A percentile compares a stretch with the other conserved stretches of the same genome.
Evolutionary conservation across 768 basidiomycete genomes (phyloP).

Genomic region (Kwoniella heveanensis): DNA sequence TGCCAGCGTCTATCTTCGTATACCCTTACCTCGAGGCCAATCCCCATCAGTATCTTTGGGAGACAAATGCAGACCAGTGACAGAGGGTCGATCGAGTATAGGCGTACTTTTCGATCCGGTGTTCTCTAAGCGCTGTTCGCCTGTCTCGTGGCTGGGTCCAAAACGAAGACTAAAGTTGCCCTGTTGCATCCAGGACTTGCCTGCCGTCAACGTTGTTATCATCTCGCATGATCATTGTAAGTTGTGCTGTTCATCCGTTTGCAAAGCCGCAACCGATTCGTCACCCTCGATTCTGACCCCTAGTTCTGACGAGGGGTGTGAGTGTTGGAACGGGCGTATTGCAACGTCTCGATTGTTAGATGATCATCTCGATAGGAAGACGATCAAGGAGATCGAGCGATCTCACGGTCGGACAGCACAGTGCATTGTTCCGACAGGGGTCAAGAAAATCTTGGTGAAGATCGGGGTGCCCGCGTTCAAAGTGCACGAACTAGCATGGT

Average conservation of each 20-base stretch:
- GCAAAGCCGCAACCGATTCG: too few relatives aligned
- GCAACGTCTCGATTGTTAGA: neutral
- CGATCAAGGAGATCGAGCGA: constrained; percentile 4
- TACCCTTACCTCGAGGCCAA: too few relatives aligned
- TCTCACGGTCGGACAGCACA: neutral
- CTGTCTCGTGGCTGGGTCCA: neutral
- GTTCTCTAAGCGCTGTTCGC: constrained; percentile 11
- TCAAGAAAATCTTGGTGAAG: neutral
- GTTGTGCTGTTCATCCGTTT: too few relatives aligned
- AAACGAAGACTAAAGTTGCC: neutral
- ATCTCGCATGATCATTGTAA: too few relatives aligned
- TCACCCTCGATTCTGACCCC: too few relatives aligned
- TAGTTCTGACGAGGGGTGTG: too few relatives aligned
- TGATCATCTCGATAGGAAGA: constrained; percentile 9
- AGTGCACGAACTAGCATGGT: constrained; percentile 9
- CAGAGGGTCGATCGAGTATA: constrained; percentile 1
- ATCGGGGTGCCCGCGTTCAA: neutral
- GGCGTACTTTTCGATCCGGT: constrained; percentile 14
- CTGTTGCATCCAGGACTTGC: constrained; percentile 1
- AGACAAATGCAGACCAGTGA: too few relatives aligned
- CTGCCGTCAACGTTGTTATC: too few relatives aligned
- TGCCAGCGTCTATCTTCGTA: too few relatives aligned
- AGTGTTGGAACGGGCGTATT: neutral
- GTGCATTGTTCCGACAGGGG: neutral
- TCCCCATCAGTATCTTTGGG: too few relatives aligned